Base-by-base conservation (phyloP, 1,139 yeast genomes). In the Yamadazyma mexicana region DNA sequence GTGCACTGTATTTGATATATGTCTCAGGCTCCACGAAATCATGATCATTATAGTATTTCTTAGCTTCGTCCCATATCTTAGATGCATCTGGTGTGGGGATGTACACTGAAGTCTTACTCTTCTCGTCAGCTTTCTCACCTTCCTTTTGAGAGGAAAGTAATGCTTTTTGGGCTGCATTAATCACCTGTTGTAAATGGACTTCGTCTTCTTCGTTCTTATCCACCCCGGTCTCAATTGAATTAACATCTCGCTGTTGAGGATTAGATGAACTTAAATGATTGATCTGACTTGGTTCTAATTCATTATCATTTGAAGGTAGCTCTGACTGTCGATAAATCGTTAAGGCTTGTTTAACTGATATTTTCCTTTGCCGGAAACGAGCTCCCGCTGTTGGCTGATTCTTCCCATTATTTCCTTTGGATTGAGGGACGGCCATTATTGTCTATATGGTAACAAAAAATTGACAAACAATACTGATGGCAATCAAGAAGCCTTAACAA, bases 61-160 rank as follows among this genome's bases (percentile, higher is more conserved):
- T 56, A 31, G 88, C 95, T 25, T 87, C 96, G 3, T 69, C 61
- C 96, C 97, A 89, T 24, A 78, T 69, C 52, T 75, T 75, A 1
- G 95, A 84, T 2, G 98, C 98, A 69, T 89, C 96, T 0, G 98
- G 98, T 0, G 98, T 92, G 1, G 98, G 99, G 53, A 92, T 94
- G 59, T 86, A 92, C 18, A 87, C 84, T 43, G 81, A 79, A 3
- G 16, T 3, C 27, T 49, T 51, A 12, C 39, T 31, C 25, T 52
- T 51, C 43, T 77, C 71, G 11, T 71, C 75, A 43, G 43, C 49
- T 33, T 49, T 46, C 24, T 56, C 46, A 12, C 45, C 49, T 17
- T 45, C 53, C 33, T 43, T 39, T 40, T 59, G 59, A 2, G 72
- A 58, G 10, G 68, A 66, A 29, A 72, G 54, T 34, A 80, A 71